Conservation (phyloP, 805 yeast species). For the Saccharomyces kudriavzevii region DNA sequence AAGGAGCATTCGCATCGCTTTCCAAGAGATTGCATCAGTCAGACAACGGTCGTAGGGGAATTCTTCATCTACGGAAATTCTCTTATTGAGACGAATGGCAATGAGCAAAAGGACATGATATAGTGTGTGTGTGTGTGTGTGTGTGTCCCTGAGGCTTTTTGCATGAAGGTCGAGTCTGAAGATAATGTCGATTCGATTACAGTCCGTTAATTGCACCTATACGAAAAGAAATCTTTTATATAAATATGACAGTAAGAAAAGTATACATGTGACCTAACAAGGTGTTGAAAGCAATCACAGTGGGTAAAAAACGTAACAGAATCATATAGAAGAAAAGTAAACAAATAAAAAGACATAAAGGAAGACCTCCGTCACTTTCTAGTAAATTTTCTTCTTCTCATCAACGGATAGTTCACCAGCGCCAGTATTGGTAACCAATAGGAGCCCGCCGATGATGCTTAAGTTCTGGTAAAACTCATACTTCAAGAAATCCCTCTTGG, state of each 20-base stretch:
- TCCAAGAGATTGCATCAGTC: no score
- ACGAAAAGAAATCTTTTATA: not conserved
- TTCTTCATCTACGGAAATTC: not conserved
- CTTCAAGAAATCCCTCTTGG: slow-evolving; percentile 77
- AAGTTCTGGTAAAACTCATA: slow-evolving; percentile 93
- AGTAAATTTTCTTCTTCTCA: slow-evolving; percentile 90
- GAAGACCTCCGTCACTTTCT: not conserved
- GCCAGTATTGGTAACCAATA: slow-evolving; percentile 87
- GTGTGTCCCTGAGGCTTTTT: not conserved
- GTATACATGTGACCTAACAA: not conserved
- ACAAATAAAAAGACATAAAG: not conserved
- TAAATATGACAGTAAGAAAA: not conserved
- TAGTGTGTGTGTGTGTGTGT: no score
- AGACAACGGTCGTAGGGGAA: no score
- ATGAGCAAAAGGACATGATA: not conserved
- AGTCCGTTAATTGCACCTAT: not conserved
- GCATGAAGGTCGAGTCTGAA: not conserved
- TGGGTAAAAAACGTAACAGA: not conserved
- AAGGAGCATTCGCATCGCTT: not conserved
- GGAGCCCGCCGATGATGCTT: slow-evolving; percentile 88
- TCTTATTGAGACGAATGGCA: not conserved
- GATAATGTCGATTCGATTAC: not conserved
- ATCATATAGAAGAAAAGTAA: not conserved
- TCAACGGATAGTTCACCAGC: slow-evolving; percentile 92
- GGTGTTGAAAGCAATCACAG: not conserved